These are phyloP conservation scores for Phytomonas sp. DNA, from an alignment of 208 protist species.

Conservation along the genomic window DNA sequence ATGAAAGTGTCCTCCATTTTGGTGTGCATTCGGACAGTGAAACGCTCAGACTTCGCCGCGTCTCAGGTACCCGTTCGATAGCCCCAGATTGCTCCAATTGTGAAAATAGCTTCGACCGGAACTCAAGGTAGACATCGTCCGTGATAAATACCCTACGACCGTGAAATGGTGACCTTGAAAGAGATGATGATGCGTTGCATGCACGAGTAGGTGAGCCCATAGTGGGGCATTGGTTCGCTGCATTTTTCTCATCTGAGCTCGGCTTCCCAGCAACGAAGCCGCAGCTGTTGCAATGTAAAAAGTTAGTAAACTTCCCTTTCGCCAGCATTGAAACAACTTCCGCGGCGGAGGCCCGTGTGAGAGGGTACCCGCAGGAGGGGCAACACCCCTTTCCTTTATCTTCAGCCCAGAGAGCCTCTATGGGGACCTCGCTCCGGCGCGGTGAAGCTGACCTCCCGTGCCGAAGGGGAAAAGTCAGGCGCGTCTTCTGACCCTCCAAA, in stretches of 20 bases:
- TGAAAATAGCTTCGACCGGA: constrained; percentile 40
- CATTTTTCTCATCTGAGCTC: neutral
- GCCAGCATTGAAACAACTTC: constrained; percentile 1
- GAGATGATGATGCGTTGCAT: constrained; percentile 10
- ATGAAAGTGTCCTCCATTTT: constrained; percentile 43
- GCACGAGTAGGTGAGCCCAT: neutral
- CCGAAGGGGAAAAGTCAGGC: neutral
- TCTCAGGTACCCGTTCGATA: constrained; percentile 22
- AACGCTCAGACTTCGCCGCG: constrained; percentile 43
- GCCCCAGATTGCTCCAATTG: constrained; percentile 51
- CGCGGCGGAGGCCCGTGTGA: neutral
- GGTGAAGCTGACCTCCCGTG: neutral
- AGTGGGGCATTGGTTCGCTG: neutral
- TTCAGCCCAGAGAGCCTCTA: neutral
- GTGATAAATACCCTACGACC: constrained; percentile 80
- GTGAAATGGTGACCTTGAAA: constrained; percentile 11
- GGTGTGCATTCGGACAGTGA: constrained; percentile 50
- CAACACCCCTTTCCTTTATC: neutral
- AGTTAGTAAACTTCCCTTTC: neutral
- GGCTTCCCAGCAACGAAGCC: neutral
- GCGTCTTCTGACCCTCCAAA: neutral
- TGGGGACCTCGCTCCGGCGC: neutral
- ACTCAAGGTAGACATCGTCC: constrained; percentile 53
- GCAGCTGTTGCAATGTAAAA: neutral
- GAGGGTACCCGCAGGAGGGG: neutral